Evolutionary conservation across 352 stramenopile species (phyloP), one percentile per base, ranked within the genome.

Genomic region (Phytophthora sp.): DNA sequence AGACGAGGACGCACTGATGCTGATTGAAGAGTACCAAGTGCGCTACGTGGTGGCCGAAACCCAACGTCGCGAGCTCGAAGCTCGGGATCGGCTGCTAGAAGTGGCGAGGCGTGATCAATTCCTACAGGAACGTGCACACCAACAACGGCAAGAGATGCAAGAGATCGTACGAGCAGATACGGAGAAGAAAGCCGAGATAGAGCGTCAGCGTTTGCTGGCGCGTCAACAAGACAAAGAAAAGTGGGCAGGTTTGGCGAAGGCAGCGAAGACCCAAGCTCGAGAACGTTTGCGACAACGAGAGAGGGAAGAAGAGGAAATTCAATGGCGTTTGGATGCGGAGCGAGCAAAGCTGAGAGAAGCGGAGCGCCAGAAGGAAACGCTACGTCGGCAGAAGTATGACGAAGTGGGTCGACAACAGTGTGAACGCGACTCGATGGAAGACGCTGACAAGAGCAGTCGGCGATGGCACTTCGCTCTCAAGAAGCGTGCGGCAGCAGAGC

Each of bases 11-110:
- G 57, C 73, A 4, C 59, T 58, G 1, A 93, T 91, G 82, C 18
- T 82, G 26, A 57, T 86, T 1, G 77, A 93, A 54, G 82, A 93
- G 41, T 79, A 82, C 46, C 69, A 81, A 9, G 84, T 56, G 35
- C 71, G 79, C 7, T 88, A 91, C 33, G 36, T 81, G 1, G 59
- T 91, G 7, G 71, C 79, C 0, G 76, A 89, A 54, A 62, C 42
- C 8, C 69, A 77, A 21, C 61, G 76, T 3, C 76, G 76, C 0
- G 56, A 76, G 23, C 26, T 82, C 2, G 72, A 79, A 16, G 45
- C 66, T 24, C 52, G 60, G 20, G 44, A 73, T 29, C 71, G 77
- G 2, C 31, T 82, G 2, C 12, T 69, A 24, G 74, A 83, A 60
- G 69, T 87, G 11, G 53, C 57, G 6, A 78, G 81, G 27, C 69